Conservation (phyloP, 306 rosid genomes). For the Cucurbita moschata region DNA sequence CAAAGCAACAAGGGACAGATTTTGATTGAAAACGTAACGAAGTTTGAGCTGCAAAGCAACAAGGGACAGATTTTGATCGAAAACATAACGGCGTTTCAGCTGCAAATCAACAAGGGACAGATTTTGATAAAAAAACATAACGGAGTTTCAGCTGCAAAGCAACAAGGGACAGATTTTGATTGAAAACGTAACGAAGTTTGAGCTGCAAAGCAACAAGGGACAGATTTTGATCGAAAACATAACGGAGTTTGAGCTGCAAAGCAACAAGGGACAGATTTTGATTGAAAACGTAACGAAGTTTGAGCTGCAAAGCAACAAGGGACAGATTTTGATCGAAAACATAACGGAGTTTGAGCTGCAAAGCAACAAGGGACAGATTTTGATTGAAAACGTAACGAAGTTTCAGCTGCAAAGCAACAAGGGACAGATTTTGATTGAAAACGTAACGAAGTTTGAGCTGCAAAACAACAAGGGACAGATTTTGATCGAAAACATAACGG, state of each 20-base stretch:
- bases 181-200: not conserved
- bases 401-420: slow-evolving; percentile 37
- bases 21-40: not conserved
- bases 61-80: too few relatives aligned
- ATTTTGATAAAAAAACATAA: not conserved
- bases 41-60: not conserved
- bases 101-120: slow-evolving; percentile 8
- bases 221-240: not conserved
- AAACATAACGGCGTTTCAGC: slow-evolving; percentile 20
- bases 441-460: not conserved
- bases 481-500: too few relatives aligned
- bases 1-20: not conserved
- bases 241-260: not conserved
- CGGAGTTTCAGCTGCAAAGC: not conserved
- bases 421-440: not conserved
- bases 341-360: not conserved
- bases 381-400: too few relatives aligned
- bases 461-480: not conserved
- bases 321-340: not conserved
- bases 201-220: slow-evolving; percentile 27
- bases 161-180: not conserved
- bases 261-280: not conserved
- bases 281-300: not conserved
- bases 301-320: slow-evolving; percentile 30
- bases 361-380: not conserved